A percentile compares a stretch with the other conserved stretches of the same genome.
Evolutionary conservation across 352 stramenopile genomes (phyloP).

Genomic region (Globisporangium parvum): DNA sequence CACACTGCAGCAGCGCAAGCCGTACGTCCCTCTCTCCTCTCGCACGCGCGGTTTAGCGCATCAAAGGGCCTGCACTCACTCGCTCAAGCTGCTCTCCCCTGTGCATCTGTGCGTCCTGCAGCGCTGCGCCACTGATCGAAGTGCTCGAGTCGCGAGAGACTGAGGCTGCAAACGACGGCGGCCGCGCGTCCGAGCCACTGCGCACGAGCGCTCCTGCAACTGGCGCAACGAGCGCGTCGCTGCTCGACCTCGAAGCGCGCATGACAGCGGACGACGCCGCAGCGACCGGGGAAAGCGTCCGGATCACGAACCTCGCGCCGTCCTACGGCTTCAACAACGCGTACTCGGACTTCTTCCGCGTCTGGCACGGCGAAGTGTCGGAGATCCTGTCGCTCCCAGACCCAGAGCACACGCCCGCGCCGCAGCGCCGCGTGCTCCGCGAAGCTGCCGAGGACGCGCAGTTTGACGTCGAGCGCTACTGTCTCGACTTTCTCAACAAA

Average conservation of each 20-base stretch:
- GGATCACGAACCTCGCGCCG: constrained; percentile 41
- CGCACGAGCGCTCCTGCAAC: neutral
- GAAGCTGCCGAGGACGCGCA: constrained; percentile 86
- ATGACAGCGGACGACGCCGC: constrained; percentile 20
- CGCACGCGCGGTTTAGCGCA: neutral
- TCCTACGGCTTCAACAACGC: constrained; percentile 94
- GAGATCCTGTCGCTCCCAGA: constrained; percentile 92
- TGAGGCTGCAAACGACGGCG: neutral
- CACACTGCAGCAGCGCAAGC: constrained; percentile 17
- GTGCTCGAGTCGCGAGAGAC: constrained; percentile 49
- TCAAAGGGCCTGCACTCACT: neutral
- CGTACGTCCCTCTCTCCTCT: constrained; percentile 14
- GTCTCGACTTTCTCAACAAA: constrained; percentile 90
- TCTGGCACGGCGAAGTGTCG: constrained; percentile 88
- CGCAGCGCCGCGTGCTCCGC: constrained; percentile 69
- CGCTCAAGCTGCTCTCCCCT: neutral
- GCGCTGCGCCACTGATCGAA: constrained; percentile 72
- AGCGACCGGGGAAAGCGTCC: constrained; percentile 6
- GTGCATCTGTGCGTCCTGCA: constrained; percentile 1
- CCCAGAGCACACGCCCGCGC: constrained; percentile 72
- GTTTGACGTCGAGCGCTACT: constrained; percentile 95
- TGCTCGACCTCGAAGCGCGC: constrained; percentile 48
- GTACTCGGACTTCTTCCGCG: constrained; percentile 91
- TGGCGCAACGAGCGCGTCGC: constrained; percentile 23
- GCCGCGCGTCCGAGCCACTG: neutral